phyloP scores from a whole-genome alignment of 2,329 filamentous ascomycete species.

The Blumeriella jaapii region DNA sequence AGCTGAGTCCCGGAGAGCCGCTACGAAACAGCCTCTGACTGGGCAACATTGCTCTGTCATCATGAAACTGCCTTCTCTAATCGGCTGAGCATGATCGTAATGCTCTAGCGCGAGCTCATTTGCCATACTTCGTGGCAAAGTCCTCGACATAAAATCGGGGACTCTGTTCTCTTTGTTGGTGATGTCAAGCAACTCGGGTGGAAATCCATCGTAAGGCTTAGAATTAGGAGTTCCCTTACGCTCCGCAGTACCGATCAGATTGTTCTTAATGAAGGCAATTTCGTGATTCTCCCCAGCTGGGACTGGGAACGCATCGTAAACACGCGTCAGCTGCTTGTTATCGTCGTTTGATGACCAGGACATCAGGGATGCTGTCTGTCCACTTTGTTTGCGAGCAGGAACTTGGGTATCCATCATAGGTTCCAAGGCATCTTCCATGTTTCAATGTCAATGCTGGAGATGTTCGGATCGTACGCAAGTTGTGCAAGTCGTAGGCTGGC shows the following conservation, averaged over 20 bases:
- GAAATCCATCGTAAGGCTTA: slow-evolving; percentile 14
- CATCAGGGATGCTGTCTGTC: slow-evolving; percentile 7
- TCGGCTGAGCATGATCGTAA: neutral
- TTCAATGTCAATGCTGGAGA: slow-evolving; percentile 4
- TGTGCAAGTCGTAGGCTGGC: neutral
- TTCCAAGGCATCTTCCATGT: slow-evolving; percentile 2
- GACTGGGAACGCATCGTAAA: slow-evolving; percentile 8
- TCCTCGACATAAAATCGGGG: slow-evolving; percentile 11
- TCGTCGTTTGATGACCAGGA: slow-evolving; percentile 8
- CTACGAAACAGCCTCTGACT: slow-evolving; percentile 14
- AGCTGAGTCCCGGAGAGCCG: slow-evolving; percentile 1
- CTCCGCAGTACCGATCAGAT: neutral
- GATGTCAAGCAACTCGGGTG: slow-evolving; percentile 13
- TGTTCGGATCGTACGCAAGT: neutral
- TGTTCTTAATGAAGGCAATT: neutral
- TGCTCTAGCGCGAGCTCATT: neutral
- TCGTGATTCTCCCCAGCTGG: neutral
- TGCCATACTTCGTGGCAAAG: slow-evolving; percentile 13
- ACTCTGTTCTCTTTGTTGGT: slow-evolving; percentile 8
- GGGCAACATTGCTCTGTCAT: slow-evolving; percentile 21
- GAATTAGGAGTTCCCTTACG: neutral
- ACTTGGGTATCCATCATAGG: neutral
- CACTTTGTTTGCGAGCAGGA: slow-evolving; percentile 4
- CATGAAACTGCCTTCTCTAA: slow-evolving; percentile 17
- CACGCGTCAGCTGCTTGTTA: slow-evolving; percentile 1